Base-by-base conservation (phyloP, 306 rosid species). In the Pterocarpus macrocarpus region DNA sequence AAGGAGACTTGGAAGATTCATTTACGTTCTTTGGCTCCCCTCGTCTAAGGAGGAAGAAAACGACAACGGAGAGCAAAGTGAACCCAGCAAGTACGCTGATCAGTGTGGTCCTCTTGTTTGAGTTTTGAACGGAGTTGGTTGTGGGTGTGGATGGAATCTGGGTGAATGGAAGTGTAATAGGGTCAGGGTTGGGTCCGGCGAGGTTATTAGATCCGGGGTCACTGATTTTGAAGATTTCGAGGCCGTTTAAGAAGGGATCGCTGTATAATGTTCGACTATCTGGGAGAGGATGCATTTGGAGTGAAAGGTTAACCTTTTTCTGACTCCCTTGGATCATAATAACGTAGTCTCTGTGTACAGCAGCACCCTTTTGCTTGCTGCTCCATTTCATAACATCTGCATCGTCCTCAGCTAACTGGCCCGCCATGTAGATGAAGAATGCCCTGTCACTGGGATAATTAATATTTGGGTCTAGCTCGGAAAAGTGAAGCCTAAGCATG, bases 161-260 rank as follows among this genome's bases (percentile, higher is more conserved):
- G n/a, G 59, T 15, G 17, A 1, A 14, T 1, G 58, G 22, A 5
- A 0, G 2, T 6, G n/a, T 65, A 66, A 0, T 14, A 17, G 72
- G 73, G 12, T 82, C 80, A 0, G 86, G 86, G 1, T 63, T 83
- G 5, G 70, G 32, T 3, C 87, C 82, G 0, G n/a, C 53, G 0
- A 47, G 53, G 14, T 3, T 47, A 12, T 12, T 12, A 9, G 13
- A 3, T 1, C 86, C 82, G 1, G 36, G 0, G 22, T 69, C 30
- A 1, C 33, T 85, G 3, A 83, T 28, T 36, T 85, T 88, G 83
- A 88, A 85, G 14, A 88, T 69, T 62, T 88, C 91, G 0, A 85
- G 52, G 0, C 91, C 91, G 30, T 85, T 85, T 36, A 88, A 57
- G n/a, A 80, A 7, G 0, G 63, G 74, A 5, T 82, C 53, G 0